A percentile compares a stretch with the other conserved stretches of the same genome.
Conservation (phyloP, 225 moss, liverwort and hornwort species). For the Rhytidiadelphus loreus region DNA sequence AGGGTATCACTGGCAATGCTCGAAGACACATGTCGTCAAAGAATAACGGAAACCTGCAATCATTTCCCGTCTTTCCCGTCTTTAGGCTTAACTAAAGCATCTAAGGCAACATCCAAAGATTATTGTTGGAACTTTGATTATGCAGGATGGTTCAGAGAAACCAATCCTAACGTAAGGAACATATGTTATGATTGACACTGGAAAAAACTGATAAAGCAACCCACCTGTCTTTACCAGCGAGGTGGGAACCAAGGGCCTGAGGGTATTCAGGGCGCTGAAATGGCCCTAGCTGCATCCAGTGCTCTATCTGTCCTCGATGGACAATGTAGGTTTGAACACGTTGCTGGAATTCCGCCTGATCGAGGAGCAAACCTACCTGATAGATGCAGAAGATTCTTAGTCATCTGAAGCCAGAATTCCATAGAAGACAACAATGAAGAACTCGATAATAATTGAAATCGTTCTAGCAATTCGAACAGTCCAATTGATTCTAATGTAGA, state of each 20-base stretch:
- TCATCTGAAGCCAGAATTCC: not conserved
- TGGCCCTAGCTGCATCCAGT: constrained; percentile 82
- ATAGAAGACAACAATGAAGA: not conserved
- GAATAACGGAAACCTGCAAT: constrained; percentile 76
- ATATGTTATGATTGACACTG: not conserved
- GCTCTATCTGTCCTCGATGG: constrained; percentile 56
- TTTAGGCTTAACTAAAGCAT: not conserved
- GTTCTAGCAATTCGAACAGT: not conserved
- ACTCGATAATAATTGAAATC: not conserved
- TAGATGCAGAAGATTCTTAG: not conserved
- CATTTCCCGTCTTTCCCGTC: not conserved
- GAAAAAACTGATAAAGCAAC: not conserved
- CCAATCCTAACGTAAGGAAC: not conserved
- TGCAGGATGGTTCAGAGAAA: not conserved
- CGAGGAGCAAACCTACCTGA: constrained; percentile 79
- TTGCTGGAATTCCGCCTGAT: constrained; percentile 65
- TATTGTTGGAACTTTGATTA: not conserved
- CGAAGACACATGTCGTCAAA: constrained; percentile 96
- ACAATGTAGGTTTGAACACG: not conserved
- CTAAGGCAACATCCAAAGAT: not conserved
- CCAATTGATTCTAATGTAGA: not conserved
- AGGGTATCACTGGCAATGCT: constrained; percentile 83
- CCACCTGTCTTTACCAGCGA: constrained; percentile 92
- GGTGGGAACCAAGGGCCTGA: constrained; percentile 89
- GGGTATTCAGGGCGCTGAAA: constrained; percentile 84